Base-by-base conservation (phyloP, 2,329 filamentous ascomycete genomes). In the Trichoderma lentiforme region DNA sequence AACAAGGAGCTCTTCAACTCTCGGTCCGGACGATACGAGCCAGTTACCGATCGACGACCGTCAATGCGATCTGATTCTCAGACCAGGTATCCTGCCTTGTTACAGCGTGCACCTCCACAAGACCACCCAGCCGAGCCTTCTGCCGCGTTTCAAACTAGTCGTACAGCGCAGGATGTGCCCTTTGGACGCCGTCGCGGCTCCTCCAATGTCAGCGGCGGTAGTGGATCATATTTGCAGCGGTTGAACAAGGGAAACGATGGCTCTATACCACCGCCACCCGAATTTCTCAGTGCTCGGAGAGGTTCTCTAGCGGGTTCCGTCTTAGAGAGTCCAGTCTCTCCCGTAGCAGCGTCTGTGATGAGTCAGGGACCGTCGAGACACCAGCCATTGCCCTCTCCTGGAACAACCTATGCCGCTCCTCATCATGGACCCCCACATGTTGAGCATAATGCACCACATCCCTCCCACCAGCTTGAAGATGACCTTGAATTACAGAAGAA, bases 1-100 rank as follows among this genome's bases (percentile, higher is more conserved):
- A 90, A 89, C 73, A 87, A 93, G 71, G 95, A 98, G 80, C 85
- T 98, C 0, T 98, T 91, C 83, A 98, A 98, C 80, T 97, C 95
- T n/a, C 92, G 97, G 70, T 97, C 94, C 69, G 95, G 95, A 21
- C 91, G 94, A 65, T 97, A 97, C 76, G 95, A 98, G 79, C 94
- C 95, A 18, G 95, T 95, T 4, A 85, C 88, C 67, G 94, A 97
- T 74, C 91, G 94, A 47, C 90, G 93, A 74, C 89, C 57, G 21
- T 90, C 92, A 34, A 84, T 88, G 74, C 89, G 92, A 66, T 88
- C 90, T 70, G 93, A 96, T 68, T 82, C 85, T 70, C 86, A 88
- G 73, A 86, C 89, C 71, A 89, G 92, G 63, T 91, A 95, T 74
- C 92, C 93, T 28, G 88, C 94, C 15, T 83, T 98, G 9, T 83